These are phyloP conservation scores for Pholiota adiposa DNA, from an alignment of 1,284 basidiomycete species.

Conservation along the genomic window DNA sequence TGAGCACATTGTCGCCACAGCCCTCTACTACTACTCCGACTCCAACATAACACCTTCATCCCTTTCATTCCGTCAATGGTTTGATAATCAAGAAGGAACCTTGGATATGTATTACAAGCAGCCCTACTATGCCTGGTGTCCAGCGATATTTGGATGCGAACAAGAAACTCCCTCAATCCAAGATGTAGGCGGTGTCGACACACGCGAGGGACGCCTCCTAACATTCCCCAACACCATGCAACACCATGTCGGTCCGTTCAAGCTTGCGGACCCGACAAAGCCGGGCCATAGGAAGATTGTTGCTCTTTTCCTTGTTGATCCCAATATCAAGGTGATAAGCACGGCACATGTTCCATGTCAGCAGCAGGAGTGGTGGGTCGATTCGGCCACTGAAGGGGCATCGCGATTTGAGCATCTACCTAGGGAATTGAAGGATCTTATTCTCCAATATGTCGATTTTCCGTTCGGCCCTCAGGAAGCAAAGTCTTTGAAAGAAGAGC, in stretches of 20 bases:
- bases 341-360: constrained; percentile 51
- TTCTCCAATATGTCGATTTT: constrained; percentile 31
- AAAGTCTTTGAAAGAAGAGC: constrained; percentile 31
- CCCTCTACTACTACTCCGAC: constrained; percentile 43
- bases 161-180: constrained; percentile 29
- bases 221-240: constrained; percentile 52
- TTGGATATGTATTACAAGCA: constrained; percentile 26
- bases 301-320: constrained; percentile 54
- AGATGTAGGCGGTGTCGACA: constrained; percentile 38
- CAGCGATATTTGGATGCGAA: constrained; percentile 31
- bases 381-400: constrained; percentile 19
- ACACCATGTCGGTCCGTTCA: constrained; percentile 46
- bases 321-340: constrained; percentile 41
- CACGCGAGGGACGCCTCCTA: constrained; percentile 40
- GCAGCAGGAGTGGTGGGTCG: constrained; percentile 40
- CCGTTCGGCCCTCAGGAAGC: constrained; percentile 33
- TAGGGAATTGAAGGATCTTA: constrained; percentile 26
- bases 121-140: constrained; percentile 33
- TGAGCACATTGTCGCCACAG: constrained; percentile 49
- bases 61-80: constrained; percentile 30
- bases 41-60: constrained; percentile 36
- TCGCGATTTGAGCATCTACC: constrained; percentile 28
- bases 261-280: constrained; percentile 43
- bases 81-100: constrained; percentile 1
- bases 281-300: constrained; percentile 54